Evolutionary conservation across 495 filamentous ascomycete genomes (phyloP).

Genomic region (Xylaria bambusicola): DNA sequence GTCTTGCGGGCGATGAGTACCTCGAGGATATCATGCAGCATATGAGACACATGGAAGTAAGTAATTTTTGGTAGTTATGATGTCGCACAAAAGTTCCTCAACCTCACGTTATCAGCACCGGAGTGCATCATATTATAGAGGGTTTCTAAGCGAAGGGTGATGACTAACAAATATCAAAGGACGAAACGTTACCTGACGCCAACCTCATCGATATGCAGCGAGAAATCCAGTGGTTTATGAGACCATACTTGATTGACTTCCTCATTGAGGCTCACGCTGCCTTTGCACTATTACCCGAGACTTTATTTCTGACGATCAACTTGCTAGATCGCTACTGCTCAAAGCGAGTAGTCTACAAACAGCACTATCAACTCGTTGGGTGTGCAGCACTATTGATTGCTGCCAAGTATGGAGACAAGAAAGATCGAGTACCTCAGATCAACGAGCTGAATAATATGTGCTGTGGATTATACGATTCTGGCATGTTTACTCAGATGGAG

Average conservation of each 20-base stretch:
- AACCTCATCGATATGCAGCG: conserved; percentile 98
- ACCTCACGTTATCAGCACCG: conserved; percentile 2
- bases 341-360: conserved; percentile 97
- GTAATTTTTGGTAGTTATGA: conserved; percentile 10
- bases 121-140: conserved; percentile 20
- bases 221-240: conserved; percentile 99
- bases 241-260: conserved; percentile 97
- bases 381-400: conserved; percentile 96
- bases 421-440: conserved; percentile 94
- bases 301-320: conserved; percentile 93
- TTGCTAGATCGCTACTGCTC: conserved; percentile 97
- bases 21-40: conserved; percentile 89
- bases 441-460: conserved; percentile 98
- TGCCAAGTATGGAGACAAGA: conserved; percentile 97
- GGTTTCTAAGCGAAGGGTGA: neutral
- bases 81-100: neutral
- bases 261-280: conserved; percentile 95
- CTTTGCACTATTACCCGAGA: conserved; percentile 91
- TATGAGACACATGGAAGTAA: conserved; percentile 95
- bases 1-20: conserved; percentile 80
- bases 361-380: conserved; percentile 96
- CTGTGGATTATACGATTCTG: conserved; percentile 95
- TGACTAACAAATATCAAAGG: conserved; percentile 48
- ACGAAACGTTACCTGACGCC: conserved; percentile 89
- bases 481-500: conserved; percentile 99